A percentile compares a stretch with the other conserved stretches of the same genome.
phyloP scores from a whole-genome alignment of 805 yeast species.

The Wickerhamomyces tratensis region DNA sequence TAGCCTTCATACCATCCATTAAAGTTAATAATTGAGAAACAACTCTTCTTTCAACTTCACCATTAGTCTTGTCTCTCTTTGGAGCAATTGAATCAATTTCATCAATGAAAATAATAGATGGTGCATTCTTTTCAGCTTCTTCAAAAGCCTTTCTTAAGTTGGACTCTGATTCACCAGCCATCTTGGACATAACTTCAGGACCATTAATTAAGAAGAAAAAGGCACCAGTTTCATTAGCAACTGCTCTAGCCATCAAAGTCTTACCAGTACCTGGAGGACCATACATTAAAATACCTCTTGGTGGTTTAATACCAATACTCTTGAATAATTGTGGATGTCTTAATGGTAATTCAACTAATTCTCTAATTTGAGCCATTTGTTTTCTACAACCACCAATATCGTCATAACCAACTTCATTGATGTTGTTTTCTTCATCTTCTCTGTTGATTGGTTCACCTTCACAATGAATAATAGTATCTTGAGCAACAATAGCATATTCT shows the following conservation, averaged over 20 bases:
- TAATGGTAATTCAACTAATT: slow-evolving; percentile 93
- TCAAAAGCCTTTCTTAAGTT: slow-evolving; percentile 96
- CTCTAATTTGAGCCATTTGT: slow-evolving; percentile 99
- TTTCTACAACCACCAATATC: slow-evolving; percentile 99
- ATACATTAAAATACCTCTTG: slow-evolving; percentile 94
- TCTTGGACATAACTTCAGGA: slow-evolving; percentile 99
- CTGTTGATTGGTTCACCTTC: slow-evolving; percentile 99
- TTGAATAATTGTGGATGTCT: slow-evolving; percentile 98
- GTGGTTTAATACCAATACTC: slow-evolving; percentile 97
- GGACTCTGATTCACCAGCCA: slow-evolving; percentile 99
- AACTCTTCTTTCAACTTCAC: slow-evolving; percentile 99
- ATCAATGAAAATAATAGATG: slow-evolving; percentile 94
- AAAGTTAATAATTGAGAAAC: slow-evolving; percentile 94
- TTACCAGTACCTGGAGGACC: slow-evolving; percentile 99
- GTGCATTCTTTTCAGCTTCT: slow-evolving; percentile 98
- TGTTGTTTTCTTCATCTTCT: slow-evolving; percentile 94
- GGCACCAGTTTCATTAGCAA: slow-evolving; percentile 98
- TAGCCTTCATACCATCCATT: slow-evolving; percentile 99
- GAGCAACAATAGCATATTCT: slow-evolving; percentile 96
- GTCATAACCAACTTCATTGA: slow-evolving; percentile 96
- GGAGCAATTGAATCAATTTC: slow-evolving; percentile 99
- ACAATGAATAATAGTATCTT: slow-evolving; percentile 95
- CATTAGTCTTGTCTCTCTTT: slow-evolving; percentile 98
- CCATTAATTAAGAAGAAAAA: slow-evolving; percentile 97
- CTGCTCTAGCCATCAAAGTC: slow-evolving; percentile 99